Conservation (phyloP, 192 early-diverging fungal genomes). For the Podila clonocystis region DNA sequence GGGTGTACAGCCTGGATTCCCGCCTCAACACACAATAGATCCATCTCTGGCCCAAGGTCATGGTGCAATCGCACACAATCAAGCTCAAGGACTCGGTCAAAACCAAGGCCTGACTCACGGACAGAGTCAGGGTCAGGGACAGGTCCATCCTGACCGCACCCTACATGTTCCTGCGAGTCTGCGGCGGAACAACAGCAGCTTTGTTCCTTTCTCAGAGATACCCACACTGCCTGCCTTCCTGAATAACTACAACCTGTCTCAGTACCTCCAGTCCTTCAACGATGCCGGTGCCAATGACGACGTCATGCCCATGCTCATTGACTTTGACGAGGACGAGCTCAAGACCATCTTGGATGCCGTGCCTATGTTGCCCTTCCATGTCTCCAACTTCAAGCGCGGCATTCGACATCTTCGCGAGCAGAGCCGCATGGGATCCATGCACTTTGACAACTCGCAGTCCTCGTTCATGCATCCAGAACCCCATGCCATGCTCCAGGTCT, state of each 20-base stretch:
- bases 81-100: background rate
- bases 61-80: background rate
- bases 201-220: constrained; percentile 43
- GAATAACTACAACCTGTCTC: constrained; percentile 57
- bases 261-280: constrained; percentile 56
- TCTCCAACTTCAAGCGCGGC: constrained; percentile 56
- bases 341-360: constrained; percentile 56
- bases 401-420: constrained; percentile 55
- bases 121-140: background rate
- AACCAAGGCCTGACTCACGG: too few relatives aligned
- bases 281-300: constrained; percentile 61
- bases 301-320: constrained; percentile 56
- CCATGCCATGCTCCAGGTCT: constrained; percentile 29
- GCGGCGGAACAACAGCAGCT: constrained; percentile 39
- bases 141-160: background rate
- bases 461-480: constrained; percentile 37
- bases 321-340: constrained; percentile 63
- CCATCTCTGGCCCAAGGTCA: too few relatives aligned
- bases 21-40: too few relatives aligned
- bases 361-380: constrained; percentile 64
- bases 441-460: constrained; percentile 29
- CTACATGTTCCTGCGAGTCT: constrained; percentile 31
- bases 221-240: constrained; percentile 58
- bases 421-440: constrained; percentile 38
- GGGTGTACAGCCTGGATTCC: too few relatives aligned